These are phyloP conservation scores for Gracilaria gracilis DNA, from an alignment of 23 red algal species.

Conservation along the genomic window DNA sequence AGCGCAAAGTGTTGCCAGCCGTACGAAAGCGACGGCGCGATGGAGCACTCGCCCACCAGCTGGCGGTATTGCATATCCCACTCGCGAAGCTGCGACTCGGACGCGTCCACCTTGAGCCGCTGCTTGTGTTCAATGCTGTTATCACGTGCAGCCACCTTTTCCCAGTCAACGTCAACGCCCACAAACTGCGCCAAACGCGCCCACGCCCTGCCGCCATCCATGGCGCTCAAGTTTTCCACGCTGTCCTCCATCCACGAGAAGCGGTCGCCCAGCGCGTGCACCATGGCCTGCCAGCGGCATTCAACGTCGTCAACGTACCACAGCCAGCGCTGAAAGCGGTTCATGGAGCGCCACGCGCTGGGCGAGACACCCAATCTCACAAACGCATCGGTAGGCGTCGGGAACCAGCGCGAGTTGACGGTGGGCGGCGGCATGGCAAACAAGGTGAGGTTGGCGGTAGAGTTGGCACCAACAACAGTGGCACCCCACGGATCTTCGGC, in stretches of 20 bases:
- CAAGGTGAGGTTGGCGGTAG: neutral
- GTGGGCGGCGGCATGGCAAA: neutral
- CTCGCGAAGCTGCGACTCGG: conserved; percentile 39
- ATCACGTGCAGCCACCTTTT: conserved; percentile 5
- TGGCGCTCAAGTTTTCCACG: conserved; percentile 40
- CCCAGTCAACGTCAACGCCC: conserved; percentile 45
- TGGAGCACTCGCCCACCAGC: conserved; percentile 28
- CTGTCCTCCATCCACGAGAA: conserved; percentile 56
- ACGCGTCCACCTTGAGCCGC: conserved; percentile 39
- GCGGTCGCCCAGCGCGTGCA: neutral
- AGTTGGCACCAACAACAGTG: too few relatives aligned
- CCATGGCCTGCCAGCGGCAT: conserved; percentile 72
- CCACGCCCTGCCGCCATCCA: conserved; percentile 50
- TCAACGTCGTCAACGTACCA: conserved; percentile 87
- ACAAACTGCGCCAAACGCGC: conserved; percentile 57
- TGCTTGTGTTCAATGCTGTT: conserved; percentile 73
- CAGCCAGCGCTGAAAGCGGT: conserved; percentile 81
- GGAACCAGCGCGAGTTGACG: conserved; percentile 61
- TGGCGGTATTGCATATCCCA: conserved; percentile 70
- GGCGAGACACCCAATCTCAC: conserved; percentile 34
- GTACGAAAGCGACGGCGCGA: conserved; percentile 16
- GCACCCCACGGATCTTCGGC: conserved; percentile 69
- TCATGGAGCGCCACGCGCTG: conserved; percentile 42
- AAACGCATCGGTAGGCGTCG: conserved; percentile 30
- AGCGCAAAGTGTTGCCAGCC: conserved; percentile 25